Evolutionary conservation across 805 yeast genomes (phyloP).

Genomic region (Scheffersomyces spartinae): DNA sequence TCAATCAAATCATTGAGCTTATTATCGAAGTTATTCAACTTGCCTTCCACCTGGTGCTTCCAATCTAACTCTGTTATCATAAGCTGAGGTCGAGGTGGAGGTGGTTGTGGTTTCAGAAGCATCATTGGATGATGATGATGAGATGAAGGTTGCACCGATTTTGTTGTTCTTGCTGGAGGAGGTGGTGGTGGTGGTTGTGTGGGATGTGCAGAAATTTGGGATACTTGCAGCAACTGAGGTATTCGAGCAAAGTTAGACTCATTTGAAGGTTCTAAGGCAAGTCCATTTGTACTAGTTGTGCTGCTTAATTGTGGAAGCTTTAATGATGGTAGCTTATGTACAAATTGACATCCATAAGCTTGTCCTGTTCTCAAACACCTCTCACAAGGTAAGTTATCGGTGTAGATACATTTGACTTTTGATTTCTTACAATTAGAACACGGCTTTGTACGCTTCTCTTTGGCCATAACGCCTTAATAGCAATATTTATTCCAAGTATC

Average conservation of each 20-base stretch:
- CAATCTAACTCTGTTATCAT: slow-evolving; percentile 12
- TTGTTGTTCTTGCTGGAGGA: background rate
- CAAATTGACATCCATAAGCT: slow-evolving; percentile 39
- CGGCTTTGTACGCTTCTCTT: slow-evolving; percentile 41
- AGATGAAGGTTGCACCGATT: slow-evolving; percentile 2
- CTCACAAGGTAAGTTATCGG: slow-evolving; percentile 39
- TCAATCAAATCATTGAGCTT: slow-evolving; percentile 27
- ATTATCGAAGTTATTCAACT: slow-evolving; percentile 23
- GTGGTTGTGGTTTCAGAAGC: slow-evolving; percentile 1
- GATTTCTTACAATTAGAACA: slow-evolving; percentile 52
- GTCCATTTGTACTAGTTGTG: no score
- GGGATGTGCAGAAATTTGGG: background rate
- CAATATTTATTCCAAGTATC: no score
- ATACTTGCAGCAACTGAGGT: no score
- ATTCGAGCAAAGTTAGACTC: no score
- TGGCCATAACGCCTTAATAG: no score
- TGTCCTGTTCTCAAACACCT: slow-evolving; percentile 42
- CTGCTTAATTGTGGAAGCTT: slow-evolving; percentile 18
- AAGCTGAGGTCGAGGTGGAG: background rate
- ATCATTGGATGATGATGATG: slow-evolving; percentile 1
- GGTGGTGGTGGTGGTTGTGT: slow-evolving; percentile 6
- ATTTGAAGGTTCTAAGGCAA: no score
- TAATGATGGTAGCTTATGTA: slow-evolving; percentile 37
- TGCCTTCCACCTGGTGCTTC: slow-evolving; percentile 23
- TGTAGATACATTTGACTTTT: slow-evolving; percentile 50